Evolutionary conservation across 1,284 basidiomycete species (phyloP), one percentile per base, ranked within the genome.

Genomic region (Naganishia sp.): DNA sequence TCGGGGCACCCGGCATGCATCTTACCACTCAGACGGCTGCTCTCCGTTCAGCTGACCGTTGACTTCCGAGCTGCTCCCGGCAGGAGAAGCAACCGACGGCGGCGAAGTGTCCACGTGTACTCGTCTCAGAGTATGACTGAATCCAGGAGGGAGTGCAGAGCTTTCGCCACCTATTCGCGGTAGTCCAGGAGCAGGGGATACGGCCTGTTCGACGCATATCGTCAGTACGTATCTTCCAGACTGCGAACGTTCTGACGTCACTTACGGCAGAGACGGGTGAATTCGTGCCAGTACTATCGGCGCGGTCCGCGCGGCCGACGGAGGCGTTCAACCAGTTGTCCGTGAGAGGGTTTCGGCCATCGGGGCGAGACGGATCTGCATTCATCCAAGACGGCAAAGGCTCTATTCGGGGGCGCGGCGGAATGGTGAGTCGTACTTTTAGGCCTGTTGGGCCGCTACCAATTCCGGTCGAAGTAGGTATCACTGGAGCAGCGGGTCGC

Each of bases 321-420:
- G 33, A 33, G 9, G 48, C 36, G 23, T 61, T 50, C 59, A 61
- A 25, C 59, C 59, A 61, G 42, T 23, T 52, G 10, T 39, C 36
- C 36, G 7, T 13, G 36, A 3, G 36, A 39, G 2, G 2, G 36
- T 61, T 52, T 21, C 25, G 48, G 16, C 11, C 36, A 43, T 61
- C 36, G 16, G 42, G 5, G 25, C 44, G 55, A 21, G 43, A 57
- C 11, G 55, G 43, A 13, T 25, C 36, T 39, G 48, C 48, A 28
- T 61, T 52, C 59, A 61, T 61, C 59, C 59, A 61, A 16, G 48
- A 49, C 6, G 59, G 59, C 36, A 61, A n/a, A 16, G 59, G 59
- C 15, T 61, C 59, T 50, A 61, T 61, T 23, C 48, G 48, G 18
- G 59, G 59, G 10, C 59, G 46, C 10, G 59, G 59, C 15, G 59